Conservation (phyloP, 768 basidiomycete species). For the Neoboletus brunneissimus region DNA sequence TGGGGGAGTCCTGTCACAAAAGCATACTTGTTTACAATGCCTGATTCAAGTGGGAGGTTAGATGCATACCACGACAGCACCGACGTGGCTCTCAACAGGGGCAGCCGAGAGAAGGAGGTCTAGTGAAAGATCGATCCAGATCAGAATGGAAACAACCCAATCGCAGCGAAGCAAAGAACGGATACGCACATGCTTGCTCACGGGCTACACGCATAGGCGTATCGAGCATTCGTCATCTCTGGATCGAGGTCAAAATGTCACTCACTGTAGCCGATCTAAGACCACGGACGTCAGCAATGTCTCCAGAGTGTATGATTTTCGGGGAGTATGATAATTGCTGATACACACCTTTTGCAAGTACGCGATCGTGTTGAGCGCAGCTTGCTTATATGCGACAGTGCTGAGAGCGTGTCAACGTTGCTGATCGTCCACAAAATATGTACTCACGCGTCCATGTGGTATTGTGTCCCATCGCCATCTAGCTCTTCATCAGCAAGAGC, state of each 20-base stretch:
- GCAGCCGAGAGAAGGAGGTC: slow-evolving; percentile 69
- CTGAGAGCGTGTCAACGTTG: slow-evolving; percentile 30
- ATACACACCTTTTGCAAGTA: slow-evolving; percentile 61
- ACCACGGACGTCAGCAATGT: not conserved
- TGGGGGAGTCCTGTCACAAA: slow-evolving; percentile 59
- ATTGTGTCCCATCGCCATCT: slow-evolving; percentile 75
- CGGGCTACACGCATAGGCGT: slow-evolving; percentile 44
- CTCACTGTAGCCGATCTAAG: slow-evolving; percentile 69
- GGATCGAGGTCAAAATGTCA: slow-evolving; percentile 4
- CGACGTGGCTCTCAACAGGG: slow-evolving; percentile 67
- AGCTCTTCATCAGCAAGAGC: not conserved
- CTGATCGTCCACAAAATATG: not conserved
- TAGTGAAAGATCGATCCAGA: slow-evolving; percentile 18
- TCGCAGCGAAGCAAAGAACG: not conserved
- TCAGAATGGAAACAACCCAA: not conserved
- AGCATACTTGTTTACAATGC: not conserved
- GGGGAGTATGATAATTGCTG: not conserved
- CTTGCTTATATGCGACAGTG: slow-evolving; percentile 77
- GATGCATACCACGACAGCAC: slow-evolving; percentile 59
- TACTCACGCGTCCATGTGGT: slow-evolving; percentile 71
- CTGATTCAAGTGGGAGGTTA: not conserved
- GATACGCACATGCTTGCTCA: slow-evolving; percentile 64
- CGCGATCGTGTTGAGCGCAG: slow-evolving; percentile 70
- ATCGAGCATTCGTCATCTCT: slow-evolving; percentile 1
- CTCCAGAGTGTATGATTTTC: not conserved